A percentile compares a stretch with the other conserved stretches of the same genome.
phyloP scores from a whole-genome alignment of 371 early-diverging fungal species.

The Dinochytrium kinnereticum region DNA sequence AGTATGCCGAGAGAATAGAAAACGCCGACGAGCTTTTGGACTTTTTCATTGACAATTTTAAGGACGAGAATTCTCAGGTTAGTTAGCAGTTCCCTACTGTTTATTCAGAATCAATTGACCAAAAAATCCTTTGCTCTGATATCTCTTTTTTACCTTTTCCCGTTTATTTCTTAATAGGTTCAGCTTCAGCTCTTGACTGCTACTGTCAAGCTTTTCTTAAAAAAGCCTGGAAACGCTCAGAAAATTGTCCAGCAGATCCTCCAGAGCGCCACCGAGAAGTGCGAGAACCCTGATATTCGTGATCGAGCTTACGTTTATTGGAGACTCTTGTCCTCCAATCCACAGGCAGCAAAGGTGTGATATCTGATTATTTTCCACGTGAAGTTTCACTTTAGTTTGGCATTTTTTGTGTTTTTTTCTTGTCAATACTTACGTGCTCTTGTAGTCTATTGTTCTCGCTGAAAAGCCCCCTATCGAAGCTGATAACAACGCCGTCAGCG shows the following conservation, averaged over 20 bases:
- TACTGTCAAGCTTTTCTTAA: conserved; percentile 92
- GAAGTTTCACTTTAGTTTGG: neutral
- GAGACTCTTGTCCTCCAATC: conserved; percentile 92
- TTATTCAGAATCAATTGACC: no score
- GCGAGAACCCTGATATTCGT: conserved; percentile 95
- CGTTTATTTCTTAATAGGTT: no score
- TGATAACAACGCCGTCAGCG: conserved; percentile 79
- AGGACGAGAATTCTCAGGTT: conserved; percentile 64
- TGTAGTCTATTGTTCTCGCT: conserved; percentile 64
- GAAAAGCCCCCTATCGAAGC: conserved; percentile 93
- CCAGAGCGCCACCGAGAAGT: conserved; percentile 89
- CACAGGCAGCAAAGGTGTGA: conserved; percentile 60
- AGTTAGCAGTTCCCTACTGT: no score
- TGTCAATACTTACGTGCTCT: no score
- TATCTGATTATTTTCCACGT: neutral
- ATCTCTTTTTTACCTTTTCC: no score
- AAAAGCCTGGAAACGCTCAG: conserved; percentile 86
- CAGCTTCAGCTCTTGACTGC: conserved; percentile 94
- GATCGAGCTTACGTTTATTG: conserved; percentile 98
- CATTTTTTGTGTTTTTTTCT: no score
- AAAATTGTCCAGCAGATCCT: conserved; percentile 89
- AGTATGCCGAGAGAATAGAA: conserved; percentile 91
- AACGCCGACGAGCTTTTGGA: conserved; percentile 84
- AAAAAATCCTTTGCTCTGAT: no score
- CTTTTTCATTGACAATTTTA: conserved; percentile 77